Base-by-base conservation (phyloP, 352 stramenopile species). In the Globisporangium sylvaticum region DNA sequence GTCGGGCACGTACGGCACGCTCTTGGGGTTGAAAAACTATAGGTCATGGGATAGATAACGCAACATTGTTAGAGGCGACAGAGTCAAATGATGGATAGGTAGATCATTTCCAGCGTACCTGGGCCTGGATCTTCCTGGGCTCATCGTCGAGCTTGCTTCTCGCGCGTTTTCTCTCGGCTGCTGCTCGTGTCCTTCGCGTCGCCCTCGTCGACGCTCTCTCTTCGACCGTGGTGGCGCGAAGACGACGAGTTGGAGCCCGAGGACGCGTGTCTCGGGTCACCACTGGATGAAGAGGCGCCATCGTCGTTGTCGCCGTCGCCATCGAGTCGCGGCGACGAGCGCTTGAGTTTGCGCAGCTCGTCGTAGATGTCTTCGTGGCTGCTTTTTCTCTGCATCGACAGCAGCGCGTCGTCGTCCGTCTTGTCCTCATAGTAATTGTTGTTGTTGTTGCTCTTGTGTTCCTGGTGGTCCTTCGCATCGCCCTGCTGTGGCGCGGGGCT, bases 21-120 rank as follows among this genome's bases (percentile, higher is more conserved):
- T 84, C 67, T 93, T 93, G 18, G 83, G 85, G 54, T 94, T 92
- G 74, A 92, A 96, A 31, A 90, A 90, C 83, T 90, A 53, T 20
- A 25, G 42, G 34, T 42, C 34, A 12, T 42, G 34, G 34, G 34
- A n/a, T n/a, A n/a, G n/a, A n/a, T n/a, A n/a, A n/a, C 34, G 15
- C 39, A 48, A 10, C 18, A n/a, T 48, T 48, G 15, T 48, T 48
- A 48, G 39, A 7, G 15, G 18, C 22, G 39, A 0, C 39, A 48
- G 3, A 48, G 15, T 22, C 34, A 0, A 15, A 42, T 42, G 12
- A 15, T 18, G 34, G 34, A 18, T 42, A 42, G 15, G 34, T 42
- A 42, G 34, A 15, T 89, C n/a, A 53, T 24, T n/a, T n/a, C n/a
- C n/a, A 24, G 42, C 63, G 10, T 69, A 87, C 81, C 69, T 88